Evolutionary conservation across 2,329 filamentous ascomycete species (phyloP), one percentile per base, ranked within the genome.

Genomic region (Diaporthe australafricana): DNA sequence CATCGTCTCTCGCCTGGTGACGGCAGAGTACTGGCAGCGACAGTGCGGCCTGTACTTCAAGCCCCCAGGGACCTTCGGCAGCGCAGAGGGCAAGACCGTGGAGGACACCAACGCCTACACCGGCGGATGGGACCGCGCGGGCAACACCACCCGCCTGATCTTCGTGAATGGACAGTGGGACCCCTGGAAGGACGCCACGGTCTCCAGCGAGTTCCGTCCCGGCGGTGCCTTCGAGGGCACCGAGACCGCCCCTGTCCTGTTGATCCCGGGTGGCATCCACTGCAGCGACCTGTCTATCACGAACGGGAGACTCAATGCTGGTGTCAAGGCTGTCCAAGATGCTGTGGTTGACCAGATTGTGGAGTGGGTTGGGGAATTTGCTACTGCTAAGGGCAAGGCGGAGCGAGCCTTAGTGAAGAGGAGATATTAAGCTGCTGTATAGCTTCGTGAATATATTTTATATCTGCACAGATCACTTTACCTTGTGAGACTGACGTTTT

Each of bases 291-390:
- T 83, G 71, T 81, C 82, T 38, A 79, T 76, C 0, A 76, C 75
- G 30, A 90, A 91, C 79, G 89, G 85, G 63, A 77, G 70, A 2
- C 84, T 80, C 22, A 91, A 91, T 76, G 82, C 79, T 0, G 87
- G 84, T 0, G 84, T 85, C 1, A 82, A 85, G 77, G 79, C 80
- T 50, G 83, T 90, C 1, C 85, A 88, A 48, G 82, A 89, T 75
- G 82, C 83, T 32, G 84, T 87, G 77, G 80, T 89, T 5, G 81
- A 79, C 16, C 83, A 88, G 78, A 85, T 91, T 74, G 85, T 83
- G 74, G 77, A 76, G 27, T 91, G 89, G 89, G 86, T 90, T 3
- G 81, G 78, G 0, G 87, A 90, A 77, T 91, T 80, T 66, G 84
- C 84, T 68, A 74, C 73, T 6, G 71, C 77, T 67, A 79, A 81